A percentile compares a stretch with the other conserved stretches of the same genome.
Conservation (phyloP, 2,329 filamentous ascomycete genomes). For the Xylaria sp. region DNA sequence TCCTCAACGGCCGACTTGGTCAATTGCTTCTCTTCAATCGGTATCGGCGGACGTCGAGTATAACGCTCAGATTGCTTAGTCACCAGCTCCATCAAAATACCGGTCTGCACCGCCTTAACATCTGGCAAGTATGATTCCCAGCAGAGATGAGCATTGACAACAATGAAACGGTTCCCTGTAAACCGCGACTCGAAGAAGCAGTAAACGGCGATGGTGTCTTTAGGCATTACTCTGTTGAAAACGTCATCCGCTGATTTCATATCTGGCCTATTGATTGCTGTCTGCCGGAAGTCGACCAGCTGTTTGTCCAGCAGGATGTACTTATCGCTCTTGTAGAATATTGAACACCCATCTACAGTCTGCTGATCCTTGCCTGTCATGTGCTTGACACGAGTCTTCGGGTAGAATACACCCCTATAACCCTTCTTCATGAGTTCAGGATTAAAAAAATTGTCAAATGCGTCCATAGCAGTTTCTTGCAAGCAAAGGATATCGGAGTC, state of each 20-base stretch:
- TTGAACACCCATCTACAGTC: constrained; percentile 93
- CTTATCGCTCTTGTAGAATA: constrained; percentile 96
- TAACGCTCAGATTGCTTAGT: constrained; percentile 88
- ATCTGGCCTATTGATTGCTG: constrained; percentile 92
- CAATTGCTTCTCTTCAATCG: constrained; percentile 80
- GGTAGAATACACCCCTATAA: constrained; percentile 95
- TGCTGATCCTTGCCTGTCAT: constrained; percentile 91
- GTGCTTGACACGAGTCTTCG: constrained; percentile 87
- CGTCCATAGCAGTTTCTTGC: constrained; percentile 92
- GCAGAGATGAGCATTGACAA: constrained; percentile 93
- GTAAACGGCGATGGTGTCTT: constrained; percentile 94
- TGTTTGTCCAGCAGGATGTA: constrained; percentile 95
- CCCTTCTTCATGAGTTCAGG: constrained; percentile 86
- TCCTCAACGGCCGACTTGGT: constrained; percentile 58
- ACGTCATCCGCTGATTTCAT: constrained; percentile 98
- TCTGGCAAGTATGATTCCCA: constrained; percentile 94
- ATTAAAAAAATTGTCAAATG: constrained; percentile 90
- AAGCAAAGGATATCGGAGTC: constrained; percentile 91
- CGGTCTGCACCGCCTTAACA: constrained; percentile 96
- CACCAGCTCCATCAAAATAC: constrained; percentile 92
- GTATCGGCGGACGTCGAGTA: constrained; percentile 73
- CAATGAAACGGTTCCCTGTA: constrained; percentile 90
- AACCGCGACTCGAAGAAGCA: constrained; percentile 91
- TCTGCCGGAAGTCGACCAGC: constrained; percentile 88
- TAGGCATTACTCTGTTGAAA: constrained; percentile 98